Evolutionary conservation across 23 red algal genomes (phyloP), one percentile per base, ranked within the genome.

Genomic region (Porphyridium purpureum): DNA sequence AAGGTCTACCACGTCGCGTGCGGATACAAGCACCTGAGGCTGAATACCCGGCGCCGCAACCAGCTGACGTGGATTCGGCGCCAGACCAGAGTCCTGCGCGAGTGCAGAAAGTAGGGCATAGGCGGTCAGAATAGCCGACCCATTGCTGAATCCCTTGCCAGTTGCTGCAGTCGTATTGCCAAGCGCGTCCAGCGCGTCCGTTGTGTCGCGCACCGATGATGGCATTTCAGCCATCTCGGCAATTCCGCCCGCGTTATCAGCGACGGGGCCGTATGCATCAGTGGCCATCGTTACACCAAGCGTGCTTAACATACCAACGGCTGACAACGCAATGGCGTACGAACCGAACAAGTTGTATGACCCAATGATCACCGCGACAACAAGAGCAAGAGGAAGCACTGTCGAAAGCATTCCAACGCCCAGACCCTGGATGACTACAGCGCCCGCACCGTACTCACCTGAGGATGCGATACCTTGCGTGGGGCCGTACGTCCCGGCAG

Each of bases 161-260:
- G 47, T 57, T 2, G 69, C 69, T 17, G 69, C 69, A 3, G 69
- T 74, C 3, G 69, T 74, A 33, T 74, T 74, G 7, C 69, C 69
- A 6, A 74, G 59, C 20, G 69, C 69, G 27, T 74, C 69, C 2
- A 74, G 41, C 29, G 53, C 53, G 23, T 74, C 69, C 6, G 69
- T 74, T 25, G 69, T 60, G 47, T 74, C 69, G 9, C 69, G 69
- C 4, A 74, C 69, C 19, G 32, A 9, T 27, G 31, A 33, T 29
- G 59, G 55, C 32, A 74, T 35, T 8, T 27, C 69, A 0, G 69
- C 69, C 72, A 78, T 78, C 53, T 78, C 72, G 31, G 72, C 72
- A 46, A 78, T 78, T 4, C 72, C 72, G 3, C 72, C 75, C 1
- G 79, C 79, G 36, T 84, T 84, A 31, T 84, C 79, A 23, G 79